These are phyloP conservation scores for Xanthoconium separans DNA, from an alignment of 1,284 basidiomycete species.

Conservation along the genomic window DNA sequence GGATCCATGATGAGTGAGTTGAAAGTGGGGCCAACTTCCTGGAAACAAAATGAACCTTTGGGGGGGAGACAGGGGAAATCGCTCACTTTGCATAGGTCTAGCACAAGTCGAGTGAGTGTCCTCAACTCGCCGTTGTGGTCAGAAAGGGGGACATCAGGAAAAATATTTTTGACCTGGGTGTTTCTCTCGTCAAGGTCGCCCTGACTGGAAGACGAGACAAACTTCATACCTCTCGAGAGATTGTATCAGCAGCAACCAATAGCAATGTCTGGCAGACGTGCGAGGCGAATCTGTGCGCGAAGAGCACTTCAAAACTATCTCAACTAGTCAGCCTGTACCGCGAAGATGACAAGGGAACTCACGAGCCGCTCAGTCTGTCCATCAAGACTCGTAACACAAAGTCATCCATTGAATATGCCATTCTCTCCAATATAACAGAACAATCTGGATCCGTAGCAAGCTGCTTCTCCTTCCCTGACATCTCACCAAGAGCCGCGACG, in stretches of 20 bases:
- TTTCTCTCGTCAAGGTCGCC: not conserved
- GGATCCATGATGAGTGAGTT: slow-evolving; percentile 72
- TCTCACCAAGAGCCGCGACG: slow-evolving; percentile 78
- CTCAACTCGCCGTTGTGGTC: slow-evolving; percentile 66
- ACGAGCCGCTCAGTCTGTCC: slow-evolving; percentile 84
- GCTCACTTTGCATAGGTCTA: slow-evolving; percentile 65
- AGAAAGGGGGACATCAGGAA: slow-evolving; percentile 51
- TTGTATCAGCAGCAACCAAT: slow-evolving; percentile 67
- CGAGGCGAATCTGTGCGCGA: slow-evolving; percentile 84
- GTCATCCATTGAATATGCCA: slow-evolving; percentile 91
- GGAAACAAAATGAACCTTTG: slow-evolving; percentile 4
- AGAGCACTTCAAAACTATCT: slow-evolving; percentile 62
- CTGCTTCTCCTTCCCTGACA: slow-evolving; percentile 83
- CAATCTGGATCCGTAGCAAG: slow-evolving; percentile 92
- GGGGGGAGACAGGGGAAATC: slow-evolving; percentile 1
- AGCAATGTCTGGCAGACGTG: slow-evolving; percentile 92
- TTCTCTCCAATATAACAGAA: slow-evolving; percentile 82
- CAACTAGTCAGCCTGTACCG: slow-evolving; percentile 2
- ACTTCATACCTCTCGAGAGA: slow-evolving; percentile 72
- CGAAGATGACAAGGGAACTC: slow-evolving; percentile 38
- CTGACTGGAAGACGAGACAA: not conserved
- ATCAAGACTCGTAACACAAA: slow-evolving; percentile 86
- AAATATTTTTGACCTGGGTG: slow-evolving; percentile 57
- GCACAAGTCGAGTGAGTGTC: slow-evolving; percentile 66
- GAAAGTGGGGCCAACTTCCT: slow-evolving; percentile 72